Conservation (phyloP, 441 rosid species). For the Populus hybrid region DNA sequence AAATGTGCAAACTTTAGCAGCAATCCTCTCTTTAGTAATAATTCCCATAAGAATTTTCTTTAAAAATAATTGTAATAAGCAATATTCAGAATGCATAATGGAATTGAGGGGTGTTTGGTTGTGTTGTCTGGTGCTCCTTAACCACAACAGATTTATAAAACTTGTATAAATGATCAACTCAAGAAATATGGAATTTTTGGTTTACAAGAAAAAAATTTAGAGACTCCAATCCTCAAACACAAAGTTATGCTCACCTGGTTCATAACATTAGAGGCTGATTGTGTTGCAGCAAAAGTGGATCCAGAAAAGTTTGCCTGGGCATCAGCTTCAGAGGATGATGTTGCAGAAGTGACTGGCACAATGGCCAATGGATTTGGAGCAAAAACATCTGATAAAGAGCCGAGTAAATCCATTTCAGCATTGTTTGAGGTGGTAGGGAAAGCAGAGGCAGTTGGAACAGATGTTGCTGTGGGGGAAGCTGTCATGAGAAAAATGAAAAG, state of each 20-base stretch:
- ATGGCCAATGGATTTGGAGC: constrained; percentile 68
- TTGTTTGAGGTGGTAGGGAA: constrained; percentile 44
- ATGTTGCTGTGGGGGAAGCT: constrained; percentile 34
- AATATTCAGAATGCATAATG: background rate
- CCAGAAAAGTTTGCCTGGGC: constrained; percentile 39
- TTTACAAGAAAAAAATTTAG: background rate
- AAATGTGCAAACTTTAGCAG: too few relatives aligned
- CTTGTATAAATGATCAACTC: background rate
- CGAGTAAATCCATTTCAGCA: constrained; percentile 84
- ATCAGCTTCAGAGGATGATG: constrained; percentile 44
- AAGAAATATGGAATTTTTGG: background rate
- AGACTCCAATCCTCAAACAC: background rate
- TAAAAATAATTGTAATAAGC: too few relatives aligned
- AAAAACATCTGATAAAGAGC: constrained; percentile 74
- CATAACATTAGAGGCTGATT: constrained; percentile 29
- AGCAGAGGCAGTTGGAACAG: constrained; percentile 41
- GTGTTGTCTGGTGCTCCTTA: background rate
- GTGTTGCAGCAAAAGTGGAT: constrained; percentile 49
- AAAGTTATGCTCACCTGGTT: constrained; percentile 50
- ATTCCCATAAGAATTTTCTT: background rate
- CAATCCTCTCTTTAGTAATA: background rate
- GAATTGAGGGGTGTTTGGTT: too few relatives aligned
- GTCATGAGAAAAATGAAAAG: constrained; percentile 22
- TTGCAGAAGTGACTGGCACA: constrained; percentile 53
- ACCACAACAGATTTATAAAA: background rate